Percentiles rank a stretch among this genome's conserved stretches.
These are phyloP conservation scores for Arachis stenosperma DNA, from an alignment of 306 rosid genomes.

Conservation along the genomic window DNA sequence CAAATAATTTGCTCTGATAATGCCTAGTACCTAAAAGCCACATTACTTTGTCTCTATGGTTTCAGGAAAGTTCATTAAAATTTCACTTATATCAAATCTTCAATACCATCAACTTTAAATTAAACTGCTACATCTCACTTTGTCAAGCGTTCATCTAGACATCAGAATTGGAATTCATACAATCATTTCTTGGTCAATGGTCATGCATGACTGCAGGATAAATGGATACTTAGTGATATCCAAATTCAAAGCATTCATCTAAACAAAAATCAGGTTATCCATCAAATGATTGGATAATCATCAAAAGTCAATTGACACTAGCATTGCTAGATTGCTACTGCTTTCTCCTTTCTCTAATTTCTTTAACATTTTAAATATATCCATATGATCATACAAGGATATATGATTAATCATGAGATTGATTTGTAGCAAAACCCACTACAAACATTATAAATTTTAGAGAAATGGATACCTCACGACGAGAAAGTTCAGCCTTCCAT, in stretches of 20 bases:
- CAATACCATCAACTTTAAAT: constrained; percentile 8
- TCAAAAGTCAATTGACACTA: background rate
- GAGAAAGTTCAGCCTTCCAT: constrained; percentile 99
- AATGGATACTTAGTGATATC: background rate
- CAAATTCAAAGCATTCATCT: constrained; percentile 4
- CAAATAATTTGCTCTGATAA: no score
- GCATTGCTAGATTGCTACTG: constrained; percentile 5
- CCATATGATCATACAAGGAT: background rate
- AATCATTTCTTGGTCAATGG: constrained; percentile 2
- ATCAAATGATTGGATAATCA: background rate
- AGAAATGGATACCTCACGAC: constrained; percentile 77
- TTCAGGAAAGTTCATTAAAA: constrained; percentile 31
- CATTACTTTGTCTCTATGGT: background rate
- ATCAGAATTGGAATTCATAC: constrained; percentile 9
- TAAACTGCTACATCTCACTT: background rate
- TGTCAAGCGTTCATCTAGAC: constrained; percentile 21
- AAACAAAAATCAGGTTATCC: background rate
- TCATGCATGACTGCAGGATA: constrained; percentile 9
- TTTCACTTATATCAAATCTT: constrained; percentile 28
- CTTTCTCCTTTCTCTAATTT: background rate
- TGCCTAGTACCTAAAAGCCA: no score
- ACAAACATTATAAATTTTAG: background rate
- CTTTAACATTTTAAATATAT: constrained; percentile 2
- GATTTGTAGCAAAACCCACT: background rate
- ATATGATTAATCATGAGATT: background rate